Percentiles rank a stretch among this genome's conserved stretches.
These are phyloP conservation scores for Moesziomyces globuligerus DNA, from an alignment of 1,284 basidiomycete species.

Conservation along the genomic window DNA sequence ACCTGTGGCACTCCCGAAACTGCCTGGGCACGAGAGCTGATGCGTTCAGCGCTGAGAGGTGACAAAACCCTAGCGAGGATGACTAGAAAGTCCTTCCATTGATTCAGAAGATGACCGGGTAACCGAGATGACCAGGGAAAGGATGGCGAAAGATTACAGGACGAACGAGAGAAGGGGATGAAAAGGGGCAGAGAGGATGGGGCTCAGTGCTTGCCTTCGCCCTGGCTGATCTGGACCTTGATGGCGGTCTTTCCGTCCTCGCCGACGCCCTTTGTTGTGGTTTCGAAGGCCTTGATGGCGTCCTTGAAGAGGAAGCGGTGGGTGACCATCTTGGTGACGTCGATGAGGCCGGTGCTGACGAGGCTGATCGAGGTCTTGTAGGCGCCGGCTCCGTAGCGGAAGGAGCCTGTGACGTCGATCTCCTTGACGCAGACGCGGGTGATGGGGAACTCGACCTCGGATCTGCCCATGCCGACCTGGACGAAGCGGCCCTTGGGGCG, in stretches of 20 bases:
- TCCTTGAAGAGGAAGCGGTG: slow-evolving; percentile 70
- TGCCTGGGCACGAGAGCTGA: too few species aligned
- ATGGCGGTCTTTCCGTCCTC: slow-evolving; percentile 71
- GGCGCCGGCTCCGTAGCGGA: slow-evolving; percentile 85
- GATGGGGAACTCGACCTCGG: slow-evolving; percentile 68
- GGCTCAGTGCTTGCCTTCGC: slow-evolving; percentile 40
- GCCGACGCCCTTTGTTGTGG: slow-evolving; percentile 76
- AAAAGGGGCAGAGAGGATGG: not conserved
- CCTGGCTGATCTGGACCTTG: slow-evolving; percentile 69
- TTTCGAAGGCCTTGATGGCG: slow-evolving; percentile 72
- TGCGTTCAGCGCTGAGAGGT: too few species aligned
- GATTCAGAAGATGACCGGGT: not conserved
- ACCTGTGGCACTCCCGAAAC: too few species aligned
- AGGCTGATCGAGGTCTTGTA: slow-evolving; percentile 72
- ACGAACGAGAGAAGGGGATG: not conserved
- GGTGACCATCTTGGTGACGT: slow-evolving; percentile 74
- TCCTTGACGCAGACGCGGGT: slow-evolving; percentile 67
- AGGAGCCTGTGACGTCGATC: slow-evolving; percentile 70
- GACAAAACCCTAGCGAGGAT: too few species aligned
- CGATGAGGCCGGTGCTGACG: slow-evolving; percentile 71
- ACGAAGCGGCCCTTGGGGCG: slow-evolving; percentile 59
- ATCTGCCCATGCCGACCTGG: slow-evolving; percentile 73
- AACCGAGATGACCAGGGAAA: slow-evolving; percentile 14
- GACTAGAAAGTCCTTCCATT: not conserved
- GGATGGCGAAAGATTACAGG: not conserved